A percentile compares a stretch with the other conserved stretches of the same genome.
Evolutionary conservation across 1,284 basidiomycete genomes (phyloP).

Genomic region (Pascua guehoae): DNA sequence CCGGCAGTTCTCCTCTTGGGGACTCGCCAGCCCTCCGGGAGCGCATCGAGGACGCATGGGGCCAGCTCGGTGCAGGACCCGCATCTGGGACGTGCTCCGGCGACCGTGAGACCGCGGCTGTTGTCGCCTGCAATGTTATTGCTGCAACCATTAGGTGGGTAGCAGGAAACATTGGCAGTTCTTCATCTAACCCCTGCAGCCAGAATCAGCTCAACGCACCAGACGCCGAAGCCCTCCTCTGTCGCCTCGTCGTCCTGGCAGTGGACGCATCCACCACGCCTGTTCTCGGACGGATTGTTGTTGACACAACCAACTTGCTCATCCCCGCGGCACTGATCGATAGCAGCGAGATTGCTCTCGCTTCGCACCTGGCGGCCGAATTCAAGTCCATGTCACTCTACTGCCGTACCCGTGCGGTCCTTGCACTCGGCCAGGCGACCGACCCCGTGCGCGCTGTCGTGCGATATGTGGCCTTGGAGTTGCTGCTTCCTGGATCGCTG

Average conservation of each 20-base stretch:
- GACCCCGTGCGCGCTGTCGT: background rate
- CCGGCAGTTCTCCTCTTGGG: background rate
- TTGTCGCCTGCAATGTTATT: background rate
- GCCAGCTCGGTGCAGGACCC: background rate
- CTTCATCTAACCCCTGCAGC: background rate
- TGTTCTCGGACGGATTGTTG: background rate
- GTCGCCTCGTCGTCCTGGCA: background rate
- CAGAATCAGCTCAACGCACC: background rate
- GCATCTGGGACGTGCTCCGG: background rate
- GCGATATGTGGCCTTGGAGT: background rate
- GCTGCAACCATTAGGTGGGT: background rate
- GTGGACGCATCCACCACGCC: constrained; percentile 2
- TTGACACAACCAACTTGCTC: background rate
- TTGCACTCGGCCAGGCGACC: background rate
- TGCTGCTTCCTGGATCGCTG: background rate
- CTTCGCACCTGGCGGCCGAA: background rate
- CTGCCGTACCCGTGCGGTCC: background rate
- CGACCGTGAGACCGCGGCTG: background rate
- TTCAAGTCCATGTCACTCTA: background rate
- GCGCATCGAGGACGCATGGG: background rate
- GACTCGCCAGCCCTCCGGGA: background rate
- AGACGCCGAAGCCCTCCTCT: background rate
- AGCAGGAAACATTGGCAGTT: background rate
- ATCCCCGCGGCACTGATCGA: no score
- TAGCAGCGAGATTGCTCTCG: background rate